Evolutionary conservation across 129 eudicot genomes (phyloP).

Genomic region (Pseudognaphalium luteoalbum): DNA sequence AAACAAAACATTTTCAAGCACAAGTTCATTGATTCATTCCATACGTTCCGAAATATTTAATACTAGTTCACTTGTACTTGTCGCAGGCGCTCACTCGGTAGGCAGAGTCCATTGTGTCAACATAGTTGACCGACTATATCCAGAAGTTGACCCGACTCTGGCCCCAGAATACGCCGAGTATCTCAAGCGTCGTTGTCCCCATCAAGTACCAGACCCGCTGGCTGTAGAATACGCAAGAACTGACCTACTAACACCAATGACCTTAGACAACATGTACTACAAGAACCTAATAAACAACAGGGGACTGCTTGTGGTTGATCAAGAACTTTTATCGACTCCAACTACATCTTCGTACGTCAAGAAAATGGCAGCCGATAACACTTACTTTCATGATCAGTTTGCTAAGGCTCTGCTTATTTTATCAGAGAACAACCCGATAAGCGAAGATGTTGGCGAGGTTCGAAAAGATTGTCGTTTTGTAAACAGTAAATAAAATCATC

Average conservation of each 20-base stretch:
- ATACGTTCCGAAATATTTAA: neutral
- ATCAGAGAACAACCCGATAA: slow-evolving; percentile 82
- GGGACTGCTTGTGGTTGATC: slow-evolving; percentile 63
- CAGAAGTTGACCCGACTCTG: slow-evolving; percentile 69
- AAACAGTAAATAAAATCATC: slow-evolving; percentile 30
- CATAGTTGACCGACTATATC: slow-evolving; percentile 76
- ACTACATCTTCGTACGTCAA: slow-evolving; percentile 57
- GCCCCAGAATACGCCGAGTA: slow-evolving; percentile 56
- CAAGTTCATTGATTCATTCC: neutral
- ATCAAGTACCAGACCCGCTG: slow-evolving; percentile 60
- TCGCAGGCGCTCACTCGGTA: slow-evolving; percentile 83
- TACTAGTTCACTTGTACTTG: neutral
- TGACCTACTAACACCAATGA: slow-evolving; percentile 76
- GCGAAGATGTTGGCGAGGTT: slow-evolving; percentile 62
- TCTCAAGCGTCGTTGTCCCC: slow-evolving; percentile 76
- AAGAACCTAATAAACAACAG: slow-evolving; percentile 63
- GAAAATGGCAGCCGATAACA: slow-evolving; percentile 71
- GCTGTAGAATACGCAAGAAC: slow-evolving; percentile 65
- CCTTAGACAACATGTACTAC: slow-evolving; percentile 77
- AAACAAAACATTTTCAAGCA: neutral
- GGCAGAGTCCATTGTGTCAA: slow-evolving; percentile 81
- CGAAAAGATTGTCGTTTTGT: slow-evolving; percentile 79
- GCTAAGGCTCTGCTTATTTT: slow-evolving; percentile 58
- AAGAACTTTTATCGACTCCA: slow-evolving; percentile 60
- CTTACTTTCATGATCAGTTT: slow-evolving; percentile 62